These are phyloP conservation scores for Leccinum subgranulosum DNA, from an alignment of 768 basidiomycete species.

Conservation along the genomic window DNA sequence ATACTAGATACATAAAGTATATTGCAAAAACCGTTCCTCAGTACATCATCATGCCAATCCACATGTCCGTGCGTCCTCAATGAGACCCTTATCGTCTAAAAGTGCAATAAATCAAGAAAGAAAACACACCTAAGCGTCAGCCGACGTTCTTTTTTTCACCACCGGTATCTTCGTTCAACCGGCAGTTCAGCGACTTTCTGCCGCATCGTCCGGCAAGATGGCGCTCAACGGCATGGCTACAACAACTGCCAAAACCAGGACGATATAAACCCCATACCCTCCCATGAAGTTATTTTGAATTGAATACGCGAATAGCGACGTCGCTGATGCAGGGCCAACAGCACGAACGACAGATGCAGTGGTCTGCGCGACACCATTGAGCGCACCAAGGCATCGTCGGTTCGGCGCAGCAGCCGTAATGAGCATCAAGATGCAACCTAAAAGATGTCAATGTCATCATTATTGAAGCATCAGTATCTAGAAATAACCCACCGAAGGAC, in stretches of 20 bases:
- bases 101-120: constrained; percentile 7
- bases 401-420: constrained; percentile 67
- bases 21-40: constrained; percentile 1
- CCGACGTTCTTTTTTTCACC: background rate
- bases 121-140: constrained; percentile 9
- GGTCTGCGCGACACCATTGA: constrained; percentile 49
- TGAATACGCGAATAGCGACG: constrained; percentile 39
- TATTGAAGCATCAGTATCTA: background rate
- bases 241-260: constrained; percentile 19
- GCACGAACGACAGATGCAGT: constrained; percentile 31
- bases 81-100: constrained; percentile 2
- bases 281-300: constrained; percentile 34
- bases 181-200: constrained; percentile 20
- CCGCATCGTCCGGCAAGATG: constrained; percentile 21
- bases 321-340: constrained; percentile 31
- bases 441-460: background rate
- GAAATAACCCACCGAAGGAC: constrained; percentile 31
- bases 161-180: background rate
- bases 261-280: constrained; percentile 34
- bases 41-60: constrained; percentile 1
- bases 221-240: constrained; percentile 17
- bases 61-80: background rate
- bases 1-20: constrained; percentile 26
- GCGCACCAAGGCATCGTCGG: constrained; percentile 61
- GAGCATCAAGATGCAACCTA: constrained; percentile 69